Evolutionary conservation across 192 early-diverging fungal species (phyloP), one percentile per base, ranked within the genome.

Genomic region (Kappamyces sp.): DNA sequence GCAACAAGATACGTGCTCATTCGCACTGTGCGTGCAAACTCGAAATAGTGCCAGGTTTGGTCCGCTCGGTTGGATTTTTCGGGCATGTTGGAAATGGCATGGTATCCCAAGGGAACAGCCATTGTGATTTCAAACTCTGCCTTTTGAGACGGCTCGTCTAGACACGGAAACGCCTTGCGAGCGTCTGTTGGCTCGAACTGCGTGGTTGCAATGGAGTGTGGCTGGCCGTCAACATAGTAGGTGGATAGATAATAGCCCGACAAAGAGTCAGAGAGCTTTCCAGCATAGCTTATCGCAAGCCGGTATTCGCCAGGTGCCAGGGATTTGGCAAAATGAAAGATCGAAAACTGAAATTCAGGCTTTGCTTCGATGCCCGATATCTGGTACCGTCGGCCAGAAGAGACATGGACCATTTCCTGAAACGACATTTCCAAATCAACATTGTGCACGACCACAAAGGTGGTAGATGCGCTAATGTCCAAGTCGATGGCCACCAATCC

Each of bases 401-500:
- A 22, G 22, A 41, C 11, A 57, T 34, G 54, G 1, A 57, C 54
- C 38, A 68, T 33, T 30, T 5, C 9, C 5, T 41, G 30, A 32
- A 22, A 58, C 9, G 45, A 6, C 3, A 57, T n/a, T 9, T 38
- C 11, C 32, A 58, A 46, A 3, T 47, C 46, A 5, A 41, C n/a
- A 5, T 60, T 8, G 38, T 70, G 78, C 64, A 65, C 74, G 75
- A 78, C 79, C 64, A 61, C 15, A 53, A 67, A 90, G 71, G 47
- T 66, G 63, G 62, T 85, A 83, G 52, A 66, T 64, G 49, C 86
- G 83, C 14, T 71, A 63, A 70, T 85, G 84, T 2, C 69, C 74
- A 60, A 86, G 83, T 30, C 68, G 60, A 32, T 59, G n/a, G 41
- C 46, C 3, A 63, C 51, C 9, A 12, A 12, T 30, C 66, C 66